These are phyloP conservation scores for Hapsidospora chrysogenum DNA, from an alignment of 495 filamentous ascomycete species.

Conservation along the genomic window DNA sequence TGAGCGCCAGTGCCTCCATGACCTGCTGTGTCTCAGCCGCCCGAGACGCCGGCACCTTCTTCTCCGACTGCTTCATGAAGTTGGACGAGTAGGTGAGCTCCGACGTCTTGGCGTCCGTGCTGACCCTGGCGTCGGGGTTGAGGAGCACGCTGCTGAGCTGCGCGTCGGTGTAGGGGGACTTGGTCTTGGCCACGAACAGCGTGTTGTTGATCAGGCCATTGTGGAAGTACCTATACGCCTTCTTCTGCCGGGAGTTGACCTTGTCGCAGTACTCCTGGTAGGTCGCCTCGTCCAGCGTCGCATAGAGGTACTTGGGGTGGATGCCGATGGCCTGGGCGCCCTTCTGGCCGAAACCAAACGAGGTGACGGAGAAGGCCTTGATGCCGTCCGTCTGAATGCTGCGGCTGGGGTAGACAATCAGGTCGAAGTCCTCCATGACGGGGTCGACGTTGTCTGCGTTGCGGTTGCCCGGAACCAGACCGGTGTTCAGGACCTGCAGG, in stretches of 20 bases:
- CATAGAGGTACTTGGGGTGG: conserved; percentile 89
- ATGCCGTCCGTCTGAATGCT: conserved; percentile 95
- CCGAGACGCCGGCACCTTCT: conserved; percentile 13
- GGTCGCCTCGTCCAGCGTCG: conserved; percentile 74
- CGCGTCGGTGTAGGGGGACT: conserved; percentile 78
- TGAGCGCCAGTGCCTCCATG: conserved; percentile 62
- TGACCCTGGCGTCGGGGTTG: conserved; percentile 84
- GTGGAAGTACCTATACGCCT: conserved; percentile 95
- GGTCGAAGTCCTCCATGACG: conserved; percentile 91
- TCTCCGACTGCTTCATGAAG: conserved; percentile 38
- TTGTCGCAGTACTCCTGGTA: conserved; percentile 72
- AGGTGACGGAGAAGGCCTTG: conserved; percentile 97
- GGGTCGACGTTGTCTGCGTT: conserved; percentile 97
- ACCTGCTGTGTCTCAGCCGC: conserved; percentile 53
- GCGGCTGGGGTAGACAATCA: conserved; percentile 90
- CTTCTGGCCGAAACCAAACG: conserved; percentile 98
- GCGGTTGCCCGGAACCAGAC: conserved; percentile 88
- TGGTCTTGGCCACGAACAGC: conserved; percentile 87
- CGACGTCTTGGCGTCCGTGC: conserved; percentile 64
- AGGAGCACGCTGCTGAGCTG: conserved; percentile 77
- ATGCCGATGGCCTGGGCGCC: conserved; percentile 94
- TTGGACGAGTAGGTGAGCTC: conserved; percentile 54
- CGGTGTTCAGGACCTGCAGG: conserved; percentile 83
- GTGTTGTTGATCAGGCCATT: conserved; percentile 93
- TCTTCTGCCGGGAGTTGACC: conserved; percentile 87